These are phyloP conservation scores for Plasmopara viticola DNA, from an alignment of 352 stramenopile species.

Conservation along the genomic window DNA sequence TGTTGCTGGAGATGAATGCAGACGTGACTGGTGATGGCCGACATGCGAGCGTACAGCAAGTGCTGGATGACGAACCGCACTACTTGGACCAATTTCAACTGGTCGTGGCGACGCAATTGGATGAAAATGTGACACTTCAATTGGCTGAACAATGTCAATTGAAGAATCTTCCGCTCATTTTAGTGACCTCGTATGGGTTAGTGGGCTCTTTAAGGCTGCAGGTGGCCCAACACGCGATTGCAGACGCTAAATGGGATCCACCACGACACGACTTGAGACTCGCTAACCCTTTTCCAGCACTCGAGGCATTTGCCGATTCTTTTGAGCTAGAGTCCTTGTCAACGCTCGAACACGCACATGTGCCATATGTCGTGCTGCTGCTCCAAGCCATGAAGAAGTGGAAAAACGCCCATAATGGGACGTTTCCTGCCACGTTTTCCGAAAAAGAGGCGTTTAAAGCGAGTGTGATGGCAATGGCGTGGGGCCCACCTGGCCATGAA, in stretches of 20 bases:
- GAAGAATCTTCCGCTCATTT: conserved; percentile 75
- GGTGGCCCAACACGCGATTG: conserved; percentile 70
- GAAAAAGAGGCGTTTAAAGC: conserved; percentile 91
- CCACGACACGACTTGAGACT: conserved; percentile 88
- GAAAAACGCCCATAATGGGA: conserved; percentile 36
- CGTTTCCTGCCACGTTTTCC: conserved; percentile 59
- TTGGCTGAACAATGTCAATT: conserved; percentile 67
- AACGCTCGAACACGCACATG: conserved; percentile 85
- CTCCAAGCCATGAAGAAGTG: conserved; percentile 59
- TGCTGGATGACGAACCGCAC: conserved; percentile 50
- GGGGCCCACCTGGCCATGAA: conserved; percentile 64
- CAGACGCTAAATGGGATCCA: conserved; percentile 88
- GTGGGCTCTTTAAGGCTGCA: conserved; percentile 91
- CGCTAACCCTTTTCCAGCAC: conserved; percentile 54
- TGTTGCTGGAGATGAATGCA: conserved; percentile 94
- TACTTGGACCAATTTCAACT: conserved; percentile 73
- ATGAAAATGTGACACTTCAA: conserved; percentile 39
- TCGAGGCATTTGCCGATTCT: conserved; percentile 45
- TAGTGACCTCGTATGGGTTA: conserved; percentile 87
- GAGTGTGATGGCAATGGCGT: conserved; percentile 51
- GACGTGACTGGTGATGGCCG: conserved; percentile 78
- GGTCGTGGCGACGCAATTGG: conserved; percentile 85
- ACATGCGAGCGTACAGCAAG: conserved; percentile 35
- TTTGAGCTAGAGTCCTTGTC: conserved; percentile 70
- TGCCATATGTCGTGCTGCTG: conserved; percentile 93